Conservation (phyloP, 176 grass and related monocot genomes). For the Triticum timopheevii region DNA sequence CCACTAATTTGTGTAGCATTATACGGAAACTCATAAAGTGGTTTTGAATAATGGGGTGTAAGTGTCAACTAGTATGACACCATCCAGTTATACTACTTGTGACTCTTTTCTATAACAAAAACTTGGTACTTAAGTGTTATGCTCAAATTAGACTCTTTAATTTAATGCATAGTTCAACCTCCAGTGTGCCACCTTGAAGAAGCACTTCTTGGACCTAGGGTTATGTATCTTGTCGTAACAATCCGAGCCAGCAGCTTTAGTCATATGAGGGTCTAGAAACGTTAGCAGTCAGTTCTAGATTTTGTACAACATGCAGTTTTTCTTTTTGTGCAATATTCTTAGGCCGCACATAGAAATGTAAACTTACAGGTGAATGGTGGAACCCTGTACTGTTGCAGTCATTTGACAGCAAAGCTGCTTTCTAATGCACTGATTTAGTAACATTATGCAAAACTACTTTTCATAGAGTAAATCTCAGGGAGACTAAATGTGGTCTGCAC, state of each 20-base stretch:
- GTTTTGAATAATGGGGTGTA: neutral
- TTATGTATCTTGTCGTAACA: neutral
- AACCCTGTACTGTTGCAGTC: neutral
- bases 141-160: too few species aligned
- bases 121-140: too few species aligned
- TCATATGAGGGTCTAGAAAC: slow-evolving; percentile 7
- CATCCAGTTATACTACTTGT: too few species aligned
- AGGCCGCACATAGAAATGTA: neutral
- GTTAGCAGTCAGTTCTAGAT: neutral
- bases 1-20: neutral
- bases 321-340: neutral
- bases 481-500: neutral
- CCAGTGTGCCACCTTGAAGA: neutral
- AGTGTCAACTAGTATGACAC: neutral
- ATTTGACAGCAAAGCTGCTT: neutral
- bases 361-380: neutral
- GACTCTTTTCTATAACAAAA: too few species aligned
- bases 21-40: neutral
- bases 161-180: neutral
- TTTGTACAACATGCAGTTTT: neutral
- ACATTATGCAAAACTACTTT: neutral
- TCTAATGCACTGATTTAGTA: neutral
- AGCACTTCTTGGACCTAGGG: neutral
- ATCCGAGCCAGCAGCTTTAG: neutral
- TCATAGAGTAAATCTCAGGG: neutral